Evolutionary conservation across 1,284 basidiomycete species (phyloP), one percentile per base, ranked within the genome.

Genomic region (Ganoderma resinaceum): DNA sequence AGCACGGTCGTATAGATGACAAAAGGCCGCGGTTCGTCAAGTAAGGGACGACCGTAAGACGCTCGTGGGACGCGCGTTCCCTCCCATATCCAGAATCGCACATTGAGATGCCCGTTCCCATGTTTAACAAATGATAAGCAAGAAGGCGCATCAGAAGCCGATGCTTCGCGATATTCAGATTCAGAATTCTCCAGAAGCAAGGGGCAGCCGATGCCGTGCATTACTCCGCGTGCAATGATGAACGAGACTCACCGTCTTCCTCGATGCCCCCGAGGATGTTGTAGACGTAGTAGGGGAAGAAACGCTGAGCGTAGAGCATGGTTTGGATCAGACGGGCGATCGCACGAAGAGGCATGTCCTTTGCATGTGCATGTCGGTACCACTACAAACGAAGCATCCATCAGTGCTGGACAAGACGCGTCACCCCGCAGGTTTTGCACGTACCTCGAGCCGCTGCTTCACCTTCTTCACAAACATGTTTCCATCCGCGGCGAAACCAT

Each of bases 251-350:
- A 96, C 96, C 95, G 78, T 97, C 95, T 78, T 95, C 95, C 81
- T 97, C 95, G 74, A 97, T 95, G 57, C 95, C 95, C 62, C 94
- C 94, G 46, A 97, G 90, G 78, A 98, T 96, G 81, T 96, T 97
- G 85, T 95, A 96, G 52, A 97, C 93, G 80, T 97, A 98, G 86
- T 93, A 98, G 2, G 96, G 96, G 89, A 98, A 98, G 86, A 98
- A 97, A 65, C 96, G 91, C 73, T 94, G 91, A 60, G 88, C 91
- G 77, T 98, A 98, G 46, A 98, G 88, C 95, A 98, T 97, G 5
- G 95, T 97, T 80, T 98, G 96, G 66, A 98, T 96, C 76, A 98
- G 85, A 67, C 96, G 89, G 33, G 96, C 96, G 77, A 98, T 97
- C 35, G 95, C 91, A 73, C 92, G 92, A 58, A 98, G 86, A 31